A percentile compares a stretch with the other conserved stretches of the same genome.
phyloP scores from a whole-genome alignment of 2,329 filamentous ascomycete species.

The Diplodia corticola region DNA sequence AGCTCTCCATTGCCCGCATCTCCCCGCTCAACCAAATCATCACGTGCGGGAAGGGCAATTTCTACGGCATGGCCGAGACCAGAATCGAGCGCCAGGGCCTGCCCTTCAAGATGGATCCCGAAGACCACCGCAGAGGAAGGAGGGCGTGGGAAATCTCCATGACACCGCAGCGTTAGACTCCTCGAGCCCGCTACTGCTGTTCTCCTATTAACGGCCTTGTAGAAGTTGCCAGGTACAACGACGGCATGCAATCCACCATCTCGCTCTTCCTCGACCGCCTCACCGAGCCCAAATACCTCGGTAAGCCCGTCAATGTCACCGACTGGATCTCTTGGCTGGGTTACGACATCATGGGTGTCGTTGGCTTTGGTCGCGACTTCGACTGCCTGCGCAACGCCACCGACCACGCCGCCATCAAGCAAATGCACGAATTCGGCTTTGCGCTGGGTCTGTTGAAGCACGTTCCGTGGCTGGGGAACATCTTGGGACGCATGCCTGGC shows the following conservation, averaged over 20 bases:
- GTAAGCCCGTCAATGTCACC: background rate
- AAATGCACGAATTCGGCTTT: constrained; percentile 36
- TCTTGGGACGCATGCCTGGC: background rate
- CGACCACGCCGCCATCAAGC: constrained; percentile 45
- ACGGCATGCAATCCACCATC: background rate
- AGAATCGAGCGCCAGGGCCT: constrained; percentile 30
- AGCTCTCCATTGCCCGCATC: background rate
- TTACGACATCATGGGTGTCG: constrained; percentile 55
- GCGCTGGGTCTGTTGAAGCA: background rate
- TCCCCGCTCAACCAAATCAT: background rate
- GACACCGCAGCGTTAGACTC: constrained; percentile 28
- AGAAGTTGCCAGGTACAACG: constrained; percentile 6
- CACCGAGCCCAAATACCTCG: background rate
- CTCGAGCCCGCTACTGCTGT: no score
- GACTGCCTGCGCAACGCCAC: constrained; percentile 43
- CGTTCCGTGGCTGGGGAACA: constrained; percentile 12
- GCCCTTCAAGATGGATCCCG: constrained; percentile 30
- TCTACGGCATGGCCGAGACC: constrained; percentile 22
- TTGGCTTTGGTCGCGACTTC: constrained; percentile 49
- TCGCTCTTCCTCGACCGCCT: constrained; percentile 1
- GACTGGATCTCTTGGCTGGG: constrained; percentile 41
- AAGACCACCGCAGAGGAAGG: constrained; percentile 35
- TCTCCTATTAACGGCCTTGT: background rate
- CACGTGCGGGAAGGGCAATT: background rate
- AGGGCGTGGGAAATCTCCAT: constrained; percentile 39